Evolutionary conservation across 106 monocot species (phyloP).

Genomic region (Dendrobium officinale): DNA sequence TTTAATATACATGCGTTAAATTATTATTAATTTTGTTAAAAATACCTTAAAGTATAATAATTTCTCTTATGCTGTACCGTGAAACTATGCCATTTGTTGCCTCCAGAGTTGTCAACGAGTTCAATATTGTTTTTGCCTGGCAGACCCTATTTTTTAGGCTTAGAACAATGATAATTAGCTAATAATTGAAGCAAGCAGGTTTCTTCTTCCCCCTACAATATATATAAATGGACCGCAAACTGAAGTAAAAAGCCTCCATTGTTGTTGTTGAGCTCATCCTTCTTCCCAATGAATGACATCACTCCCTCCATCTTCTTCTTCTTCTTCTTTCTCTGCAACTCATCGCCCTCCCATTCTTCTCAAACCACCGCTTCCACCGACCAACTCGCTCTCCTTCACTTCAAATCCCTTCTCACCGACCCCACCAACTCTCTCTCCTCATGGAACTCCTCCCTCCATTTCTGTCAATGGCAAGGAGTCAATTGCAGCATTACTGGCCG

Average conservation of each 20-base stretch:
- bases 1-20: too few species aligned
- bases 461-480: slow-evolving; percentile 47
- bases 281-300: not conserved
- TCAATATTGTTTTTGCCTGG: too few species aligned
- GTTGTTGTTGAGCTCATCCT: not conserved
- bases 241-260: not conserved
- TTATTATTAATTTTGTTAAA: too few species aligned
- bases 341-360: not conserved
- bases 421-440: slow-evolving; percentile 10
- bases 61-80: too few species aligned
- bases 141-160: too few species aligned
- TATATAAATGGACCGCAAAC: too few species aligned
- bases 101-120: too few species aligned
- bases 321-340: not conserved
- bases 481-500: slow-evolving; percentile 11
- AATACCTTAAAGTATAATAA: too few species aligned
- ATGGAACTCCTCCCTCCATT: slow-evolving; percentile 19
- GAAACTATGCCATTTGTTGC: too few species aligned
- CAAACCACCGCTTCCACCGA: slow-evolving; percentile 1
- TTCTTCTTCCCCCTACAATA: too few species aligned
- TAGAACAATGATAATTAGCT: too few species aligned
- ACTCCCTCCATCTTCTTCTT: not conserved
- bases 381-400: slow-evolving; percentile 19
- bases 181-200: too few species aligned
- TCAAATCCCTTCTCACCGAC: slow-evolving; percentile 27